Conservation (phyloP, 2,329 filamentous ascomycete species). For the Immersiporthe knoxdaviesiana region DNA sequence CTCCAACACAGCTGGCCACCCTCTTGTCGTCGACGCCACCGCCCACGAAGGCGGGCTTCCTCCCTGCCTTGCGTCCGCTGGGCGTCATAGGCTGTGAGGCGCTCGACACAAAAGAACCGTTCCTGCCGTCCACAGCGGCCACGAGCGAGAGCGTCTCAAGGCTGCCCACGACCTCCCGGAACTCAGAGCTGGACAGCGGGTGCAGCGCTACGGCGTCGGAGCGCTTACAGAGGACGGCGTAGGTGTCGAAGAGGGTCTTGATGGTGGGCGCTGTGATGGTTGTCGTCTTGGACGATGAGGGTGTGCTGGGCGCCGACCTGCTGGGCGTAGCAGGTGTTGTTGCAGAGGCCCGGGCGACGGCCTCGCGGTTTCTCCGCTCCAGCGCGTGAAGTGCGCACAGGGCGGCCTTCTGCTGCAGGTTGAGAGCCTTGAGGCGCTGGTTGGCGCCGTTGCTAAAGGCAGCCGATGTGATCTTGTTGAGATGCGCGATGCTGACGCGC, state of each 20-base stretch:
- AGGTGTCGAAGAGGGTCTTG: constrained; percentile 82
- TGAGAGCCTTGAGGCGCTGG: constrained; percentile 83
- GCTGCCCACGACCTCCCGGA: constrained; percentile 87
- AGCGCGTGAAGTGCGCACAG: constrained; percentile 85
- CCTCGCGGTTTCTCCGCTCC: constrained; percentile 71
- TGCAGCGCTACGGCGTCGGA: constrained; percentile 77
- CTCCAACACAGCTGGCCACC: constrained; percentile 77
- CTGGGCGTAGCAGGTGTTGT: constrained; percentile 37
- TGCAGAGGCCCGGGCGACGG: constrained; percentile 44
- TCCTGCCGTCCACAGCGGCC: constrained; percentile 70
- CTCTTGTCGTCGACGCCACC: constrained; percentile 71
- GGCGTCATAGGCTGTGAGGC: constrained; percentile 61
- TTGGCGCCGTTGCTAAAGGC: constrained; percentile 88
- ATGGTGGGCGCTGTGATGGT: constrained; percentile 72
- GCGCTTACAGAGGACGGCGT: constrained; percentile 78
- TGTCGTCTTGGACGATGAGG: constrained; percentile 60
- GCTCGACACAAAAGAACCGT: constrained; percentile 62
- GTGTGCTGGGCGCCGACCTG: constrained; percentile 45
- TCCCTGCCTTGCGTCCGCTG: constrained; percentile 61
- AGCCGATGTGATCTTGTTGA: constrained; percentile 87
- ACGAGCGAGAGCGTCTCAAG: constrained; percentile 87
- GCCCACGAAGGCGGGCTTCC: constrained; percentile 55
- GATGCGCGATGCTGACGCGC: constrained; percentile 83
- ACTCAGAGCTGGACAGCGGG: constrained; percentile 87
- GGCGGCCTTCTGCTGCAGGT: constrained; percentile 94